These are phyloP conservation scores for Fraxinus excelsior DNA, from an alignment of 257 asterid genomes.

Conservation along the genomic window DNA sequence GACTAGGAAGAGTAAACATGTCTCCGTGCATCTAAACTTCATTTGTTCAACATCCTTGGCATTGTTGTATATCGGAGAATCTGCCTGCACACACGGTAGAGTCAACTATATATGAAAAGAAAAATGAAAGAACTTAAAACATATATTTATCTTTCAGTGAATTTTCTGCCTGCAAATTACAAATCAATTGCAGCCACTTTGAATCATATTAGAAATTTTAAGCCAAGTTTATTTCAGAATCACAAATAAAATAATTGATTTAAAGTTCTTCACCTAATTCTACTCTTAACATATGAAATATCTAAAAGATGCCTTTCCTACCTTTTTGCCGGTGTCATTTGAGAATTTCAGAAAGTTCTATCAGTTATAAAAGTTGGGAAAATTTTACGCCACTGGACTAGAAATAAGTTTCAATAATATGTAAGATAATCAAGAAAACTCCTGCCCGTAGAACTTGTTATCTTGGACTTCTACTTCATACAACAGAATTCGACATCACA, in stretches of 20 bases:
- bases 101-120: neutral
- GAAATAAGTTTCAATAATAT: neutral
- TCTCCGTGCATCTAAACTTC: conserved; percentile 8
- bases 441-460: no score
- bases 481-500: no score
- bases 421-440: no score
- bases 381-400: neutral
- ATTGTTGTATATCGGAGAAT: neutral
- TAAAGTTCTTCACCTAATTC: neutral
- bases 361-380: neutral
- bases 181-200: neutral
- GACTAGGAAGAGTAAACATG: neutral
- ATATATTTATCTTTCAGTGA: neutral
- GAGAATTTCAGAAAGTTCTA: neutral
- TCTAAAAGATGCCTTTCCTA: neutral
- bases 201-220: neutral
- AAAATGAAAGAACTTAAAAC: neutral
- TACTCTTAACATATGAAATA: neutral
- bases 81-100: conserved; percentile 14
- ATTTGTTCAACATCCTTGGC: conserved; percentile 8
- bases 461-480: no score
- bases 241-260: neutral
- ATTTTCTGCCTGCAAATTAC: neutral
- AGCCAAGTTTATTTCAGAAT: no score
- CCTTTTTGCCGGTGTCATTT: neutral